Conservation (phyloP, 306 rosid species). For the Vachellia pachyceras region DNA sequence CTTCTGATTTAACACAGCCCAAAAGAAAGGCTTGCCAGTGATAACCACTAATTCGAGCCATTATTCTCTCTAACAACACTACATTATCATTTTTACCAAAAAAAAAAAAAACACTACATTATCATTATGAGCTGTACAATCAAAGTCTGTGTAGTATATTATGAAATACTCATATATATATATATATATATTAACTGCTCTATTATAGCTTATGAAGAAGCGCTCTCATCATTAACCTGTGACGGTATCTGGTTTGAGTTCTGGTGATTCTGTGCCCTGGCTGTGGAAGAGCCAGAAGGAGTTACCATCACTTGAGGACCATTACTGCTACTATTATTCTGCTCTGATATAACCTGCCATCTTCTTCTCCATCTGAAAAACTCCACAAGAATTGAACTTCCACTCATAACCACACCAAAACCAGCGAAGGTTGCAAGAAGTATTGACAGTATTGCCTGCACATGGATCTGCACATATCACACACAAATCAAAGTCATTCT, state of each 20-base stretch:
- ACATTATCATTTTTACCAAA: no score
- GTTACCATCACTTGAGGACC: constrained; percentile 45
- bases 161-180: not conserved
- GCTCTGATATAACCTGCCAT: constrained; percentile 56
- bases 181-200: not conserved
- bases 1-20: constrained; percentile 35
- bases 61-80: constrained; percentile 30
- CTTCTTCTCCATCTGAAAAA: constrained; percentile 69
- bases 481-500: constrained; percentile 18
- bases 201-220: not conserved
- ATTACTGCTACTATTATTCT: constrained; percentile 26
- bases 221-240: not conserved
- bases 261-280: constrained; percentile 37
- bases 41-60: constrained; percentile 11
- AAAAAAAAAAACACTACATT: constrained; percentile 33
- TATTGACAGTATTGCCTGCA: constrained; percentile 87
- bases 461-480: constrained; percentile 59
- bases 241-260: constrained; percentile 36
- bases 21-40: constrained; percentile 18
- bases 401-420: constrained; percentile 88
- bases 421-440: constrained; percentile 94
- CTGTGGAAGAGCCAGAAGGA: constrained; percentile 21
- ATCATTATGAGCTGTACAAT: constrained; percentile 44
- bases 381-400: constrained; percentile 81
- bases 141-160: constrained; percentile 22